Evolutionary conservation across 2,329 filamentous ascomycete genomes (phyloP), one percentile per base, ranked within the genome.

Genomic region (Sarocladium oryzae): DNA sequence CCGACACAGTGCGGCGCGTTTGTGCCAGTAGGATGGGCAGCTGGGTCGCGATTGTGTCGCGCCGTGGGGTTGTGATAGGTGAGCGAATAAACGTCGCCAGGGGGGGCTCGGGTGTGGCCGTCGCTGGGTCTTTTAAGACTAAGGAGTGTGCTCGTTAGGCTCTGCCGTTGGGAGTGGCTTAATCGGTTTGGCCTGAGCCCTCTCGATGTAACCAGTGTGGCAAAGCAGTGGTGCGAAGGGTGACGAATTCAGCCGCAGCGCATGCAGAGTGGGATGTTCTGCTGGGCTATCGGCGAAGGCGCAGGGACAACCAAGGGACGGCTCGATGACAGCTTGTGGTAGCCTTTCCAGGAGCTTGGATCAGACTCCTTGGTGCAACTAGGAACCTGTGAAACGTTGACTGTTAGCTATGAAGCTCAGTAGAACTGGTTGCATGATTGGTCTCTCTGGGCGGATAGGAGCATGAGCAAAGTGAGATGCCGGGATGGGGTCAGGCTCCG

Each of bases 11-110:
- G 24, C 43, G 24, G 43, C 43, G 24, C 43, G 43, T 33, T 28
- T 30, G 43, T 20, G 28, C 43, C 28, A 21, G 24, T 48, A n/a
- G 33, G 43, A n/a, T 33, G 11, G 43, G 20, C 43, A 33, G 28
- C 20, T 33, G 21, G 16, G 43, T 16, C 43, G 43, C 43, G 28
- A 18, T 24, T 43, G 43, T 32, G 43, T 48, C 43, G 43, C 43
- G 43, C 10, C 43, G 43, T 48, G 43, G 43, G 43, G 43, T 48
- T 33, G 24, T 33, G 28, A 48, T 48, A 16, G 26, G 20, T 30
- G 43, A 48, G 43, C 43, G 43, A 48, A 48, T 48, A 48, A 33
- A 48, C 24, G 43, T 48, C 43, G 43, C 43, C 43, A 26, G 43
- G 43, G 43, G 15, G 26, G 15, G n/a, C 9, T 33, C 43, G 28